Conservation (phyloP, 139 green algal species). For the Zygnema cylindricum region DNA sequence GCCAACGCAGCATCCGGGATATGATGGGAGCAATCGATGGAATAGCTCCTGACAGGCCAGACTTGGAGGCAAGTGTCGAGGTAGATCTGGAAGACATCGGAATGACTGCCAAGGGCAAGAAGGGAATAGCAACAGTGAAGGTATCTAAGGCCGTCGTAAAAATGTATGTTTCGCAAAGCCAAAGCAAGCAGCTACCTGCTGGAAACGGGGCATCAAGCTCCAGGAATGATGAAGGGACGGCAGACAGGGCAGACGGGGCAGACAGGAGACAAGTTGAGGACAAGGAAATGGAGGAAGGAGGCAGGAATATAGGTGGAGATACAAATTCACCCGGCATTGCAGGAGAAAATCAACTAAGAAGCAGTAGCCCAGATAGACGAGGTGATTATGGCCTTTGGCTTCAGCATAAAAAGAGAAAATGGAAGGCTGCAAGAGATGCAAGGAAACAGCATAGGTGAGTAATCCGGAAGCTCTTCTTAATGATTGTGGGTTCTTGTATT, state of each 20-base stretch:
- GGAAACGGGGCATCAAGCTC: too few relatives aligned
- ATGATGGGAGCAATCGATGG: background rate
- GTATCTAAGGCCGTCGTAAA: background rate
- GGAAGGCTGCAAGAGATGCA: conserved; percentile 66
- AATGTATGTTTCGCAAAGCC: background rate
- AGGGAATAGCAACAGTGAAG: background rate
- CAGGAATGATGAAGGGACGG: background rate
- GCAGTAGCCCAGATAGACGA: conserved; percentile 41
- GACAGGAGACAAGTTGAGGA: conserved; percentile 9
- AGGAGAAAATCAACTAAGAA: conserved; percentile 8
- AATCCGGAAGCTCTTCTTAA: too few relatives aligned
- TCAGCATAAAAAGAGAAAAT: conserved; percentile 78
- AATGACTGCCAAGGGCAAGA: background rate
- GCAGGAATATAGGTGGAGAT: background rate
- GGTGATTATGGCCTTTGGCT: conserved; percentile 81
- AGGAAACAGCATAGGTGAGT: conserved; percentile 69
- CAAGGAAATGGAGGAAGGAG: background rate
- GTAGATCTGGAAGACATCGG: conserved; percentile 61
- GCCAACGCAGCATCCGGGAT: conserved; percentile 70
- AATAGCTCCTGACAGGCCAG: background rate
- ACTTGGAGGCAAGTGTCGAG: background rate
- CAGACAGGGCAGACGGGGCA: background rate
- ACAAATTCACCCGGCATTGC: background rate
- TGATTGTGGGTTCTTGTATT: too few relatives aligned
- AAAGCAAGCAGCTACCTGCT: conserved; percentile 14